Evolutionary conservation across 306 rosid species (phyloP), one percentile per base, ranked within the genome.

Genomic region (Dicorynia guianensis): DNA sequence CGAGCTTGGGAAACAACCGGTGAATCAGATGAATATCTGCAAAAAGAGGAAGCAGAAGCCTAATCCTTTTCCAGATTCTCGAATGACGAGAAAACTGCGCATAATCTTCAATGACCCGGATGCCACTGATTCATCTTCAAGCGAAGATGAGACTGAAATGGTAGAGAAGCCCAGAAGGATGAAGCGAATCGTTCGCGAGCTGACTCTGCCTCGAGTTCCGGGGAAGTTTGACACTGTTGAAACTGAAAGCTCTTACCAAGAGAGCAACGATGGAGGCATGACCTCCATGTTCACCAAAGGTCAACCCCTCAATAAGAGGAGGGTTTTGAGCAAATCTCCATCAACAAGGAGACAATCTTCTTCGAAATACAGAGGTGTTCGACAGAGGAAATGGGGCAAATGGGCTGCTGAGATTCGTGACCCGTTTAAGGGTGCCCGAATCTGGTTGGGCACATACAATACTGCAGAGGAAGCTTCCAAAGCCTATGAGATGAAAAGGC

Each of bases 381-480:
- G 99, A 17, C 88, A 83, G 74, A 82, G 99, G 61, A 82, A 90
- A 52, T 95, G 97, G 89, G 99, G 99, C 0, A 92, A 87, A 76
- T 95, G 97, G 97, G 97, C 97, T 0, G 97, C 99, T 1, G 99
- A 95, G 74, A 95, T 95, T 72, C 96, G 99, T 0, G 91, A 92
- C 61, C 99, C 99, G 0, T 84, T 89, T 18, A 72, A 74, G 11
- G 58, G 81, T 19, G 17, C 15, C 8, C 85, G 97, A 0, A 5
- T 90, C 13, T 95, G 99, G 99, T 67, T 95, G 9, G 99, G 99
- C 1, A 92, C 99, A 13, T 95, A 57, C 76, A 68, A 63, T 33
- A 95, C 97, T 3, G 87, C 93, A 0, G 99, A 92, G 53, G 97
- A 89, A 3, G 97, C 99, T 30, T 85, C 90, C 0, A 38, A 46